Evolutionary conservation across 2,329 filamentous ascomycete species (phyloP).

Genomic region (Hypoxylon sp.): DNA sequence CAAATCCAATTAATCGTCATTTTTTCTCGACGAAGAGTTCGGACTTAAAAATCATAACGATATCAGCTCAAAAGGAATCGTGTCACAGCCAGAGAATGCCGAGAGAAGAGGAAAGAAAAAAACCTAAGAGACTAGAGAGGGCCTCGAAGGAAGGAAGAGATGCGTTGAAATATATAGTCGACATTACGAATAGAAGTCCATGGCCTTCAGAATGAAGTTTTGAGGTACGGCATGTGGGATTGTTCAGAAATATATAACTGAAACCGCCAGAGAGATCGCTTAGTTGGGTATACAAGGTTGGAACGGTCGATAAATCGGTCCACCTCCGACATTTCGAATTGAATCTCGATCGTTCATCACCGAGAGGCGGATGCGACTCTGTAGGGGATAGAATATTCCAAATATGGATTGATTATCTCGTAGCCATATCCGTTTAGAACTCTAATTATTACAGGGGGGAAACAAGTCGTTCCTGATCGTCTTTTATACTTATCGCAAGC

Average conservation of each 20-base stretch:
- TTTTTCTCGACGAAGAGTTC: conserved; percentile 5
- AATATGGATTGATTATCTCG: background rate
- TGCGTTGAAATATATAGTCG: conserved; percentile 23
- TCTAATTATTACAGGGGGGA: background rate
- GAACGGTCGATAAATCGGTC: background rate
- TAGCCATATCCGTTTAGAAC: background rate
- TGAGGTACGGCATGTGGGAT: conserved; percentile 29
- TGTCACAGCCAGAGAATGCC: conserved; percentile 26
- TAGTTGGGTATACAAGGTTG: background rate
- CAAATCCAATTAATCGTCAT: background rate
- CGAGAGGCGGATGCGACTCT: no score
- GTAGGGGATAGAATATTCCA: background rate
- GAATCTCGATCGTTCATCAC: conserved; percentile 13
- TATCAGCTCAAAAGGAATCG: conserved; percentile 26
- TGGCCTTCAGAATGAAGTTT: conserved; percentile 22
- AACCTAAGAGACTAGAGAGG: conserved; percentile 18
- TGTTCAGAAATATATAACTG: conserved; percentile 26
- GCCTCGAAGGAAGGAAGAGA: conserved; percentile 2
- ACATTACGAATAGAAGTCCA: conserved; percentile 28
- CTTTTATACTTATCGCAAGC: background rate
- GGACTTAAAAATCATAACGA: background rate
- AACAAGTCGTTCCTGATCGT: background rate
- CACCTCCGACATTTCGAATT: background rate
- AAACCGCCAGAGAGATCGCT: conserved; percentile 19
- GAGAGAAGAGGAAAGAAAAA: conserved; percentile 23